Conservation (phyloP, 2,329 filamentous ascomycete species). For the Paecilomyces dactylethromorphus region DNA sequence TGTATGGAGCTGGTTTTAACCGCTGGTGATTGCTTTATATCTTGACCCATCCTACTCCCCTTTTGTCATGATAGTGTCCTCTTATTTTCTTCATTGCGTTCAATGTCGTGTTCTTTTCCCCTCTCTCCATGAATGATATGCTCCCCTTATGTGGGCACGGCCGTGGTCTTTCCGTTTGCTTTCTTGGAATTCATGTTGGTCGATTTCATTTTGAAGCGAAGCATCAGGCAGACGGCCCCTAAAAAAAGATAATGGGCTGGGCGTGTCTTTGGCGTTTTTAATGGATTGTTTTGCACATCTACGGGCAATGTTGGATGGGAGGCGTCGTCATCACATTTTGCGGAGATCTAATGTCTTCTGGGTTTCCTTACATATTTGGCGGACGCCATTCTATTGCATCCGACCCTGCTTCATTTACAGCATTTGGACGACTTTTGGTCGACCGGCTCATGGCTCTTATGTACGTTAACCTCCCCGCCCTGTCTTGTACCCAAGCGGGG, state of each 20-base stretch:
- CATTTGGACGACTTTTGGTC: constrained; percentile 25
- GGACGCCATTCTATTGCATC: constrained; percentile 29
- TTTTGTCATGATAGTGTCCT: constrained; percentile 10
- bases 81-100: constrained; percentile 16
- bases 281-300: constrained; percentile 18
- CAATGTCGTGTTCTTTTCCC: constrained; percentile 16
- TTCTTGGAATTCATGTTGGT: constrained; percentile 18
- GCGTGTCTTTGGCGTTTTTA: constrained; percentile 30
- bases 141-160: constrained; percentile 15
- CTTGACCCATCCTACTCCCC: constrained; percentile 13
- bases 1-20: constrained; percentile 65
- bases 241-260: constrained; percentile 22
- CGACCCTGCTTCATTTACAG: constrained; percentile 30
- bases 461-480: constrained; percentile 47
- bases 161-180: constrained; percentile 15
- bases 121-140: constrained; percentile 21
- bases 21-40: constrained; percentile 53
- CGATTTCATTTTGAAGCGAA: constrained; percentile 18
- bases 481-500: constrained; percentile 34
- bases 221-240: constrained; percentile 28
- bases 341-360: constrained; percentile 29
- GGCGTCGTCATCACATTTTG: constrained; percentile 25
- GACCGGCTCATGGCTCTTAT: constrained; percentile 35
- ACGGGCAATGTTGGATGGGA: constrained; percentile 16
- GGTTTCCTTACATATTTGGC: constrained; percentile 17